Conservation (phyloP, 2,329 filamentous ascomycete species). For the Neopestalotiopsis clavispora region DNA sequence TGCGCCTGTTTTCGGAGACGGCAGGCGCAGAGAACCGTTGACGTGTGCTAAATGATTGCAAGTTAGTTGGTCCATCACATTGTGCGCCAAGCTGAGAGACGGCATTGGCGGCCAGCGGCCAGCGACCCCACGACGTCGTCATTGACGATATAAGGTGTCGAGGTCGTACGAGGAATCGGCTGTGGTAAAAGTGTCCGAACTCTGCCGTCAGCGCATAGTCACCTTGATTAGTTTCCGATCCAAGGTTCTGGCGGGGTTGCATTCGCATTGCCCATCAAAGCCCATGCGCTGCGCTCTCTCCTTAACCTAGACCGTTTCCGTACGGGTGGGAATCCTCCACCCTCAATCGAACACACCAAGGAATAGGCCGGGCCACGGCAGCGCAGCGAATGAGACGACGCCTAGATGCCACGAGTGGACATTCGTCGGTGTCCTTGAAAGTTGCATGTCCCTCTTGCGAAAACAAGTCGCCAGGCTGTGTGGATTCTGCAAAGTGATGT, state of each 20-base stretch:
- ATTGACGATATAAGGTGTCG: not conserved
- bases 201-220: not conserved
- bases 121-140: not conserved
- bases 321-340: not conserved
- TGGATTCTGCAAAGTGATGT: not conserved
- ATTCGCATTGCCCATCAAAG: not conserved
- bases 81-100: not conserved
- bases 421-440: conserved; percentile 10
- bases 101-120: not conserved
- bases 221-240: not conserved
- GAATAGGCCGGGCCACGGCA: conserved; percentile 9
- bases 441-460: not conserved
- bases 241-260: conserved; percentile 9
- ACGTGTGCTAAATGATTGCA: not conserved
- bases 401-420: conserved; percentile 42
- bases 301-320: conserved; percentile 4
- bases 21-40: not conserved
- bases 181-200: conserved; percentile 7
- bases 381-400: conserved; percentile 43
- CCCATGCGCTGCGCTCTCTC: not conserved
- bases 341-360: not conserved
- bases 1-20: not conserved
- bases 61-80: not conserved
- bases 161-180: not conserved
- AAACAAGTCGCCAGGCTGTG: not conserved